Evolutionary conservation across 352 stramenopile genomes (phyloP).

Genomic region (Phytopythium boreale): DNA sequence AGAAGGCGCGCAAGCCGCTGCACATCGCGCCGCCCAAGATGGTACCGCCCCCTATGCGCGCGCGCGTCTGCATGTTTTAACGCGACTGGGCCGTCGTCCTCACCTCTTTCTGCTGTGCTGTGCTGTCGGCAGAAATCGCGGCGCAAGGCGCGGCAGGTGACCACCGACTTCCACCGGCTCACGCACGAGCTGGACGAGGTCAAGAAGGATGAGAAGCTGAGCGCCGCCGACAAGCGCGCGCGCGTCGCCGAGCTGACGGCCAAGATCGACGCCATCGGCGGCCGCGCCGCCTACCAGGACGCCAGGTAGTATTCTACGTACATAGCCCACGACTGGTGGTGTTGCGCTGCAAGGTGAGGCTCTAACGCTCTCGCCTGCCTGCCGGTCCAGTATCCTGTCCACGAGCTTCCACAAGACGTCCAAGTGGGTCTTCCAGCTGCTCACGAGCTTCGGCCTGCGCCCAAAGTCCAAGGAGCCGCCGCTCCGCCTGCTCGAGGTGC

Average conservation of each 20-base stretch:
- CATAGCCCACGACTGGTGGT: too few species aligned
- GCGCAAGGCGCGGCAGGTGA: slow-evolving; percentile 66
- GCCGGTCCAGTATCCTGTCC: slow-evolving; percentile 78
- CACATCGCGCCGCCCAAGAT: slow-evolving; percentile 55
- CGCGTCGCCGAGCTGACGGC: slow-evolving; percentile 58
- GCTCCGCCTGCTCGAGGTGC: slow-evolving; percentile 59
- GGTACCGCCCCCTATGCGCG: neutral
- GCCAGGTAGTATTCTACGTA: slow-evolving; percentile 62
- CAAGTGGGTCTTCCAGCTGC: slow-evolving; percentile 93
- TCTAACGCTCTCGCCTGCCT: neutral
- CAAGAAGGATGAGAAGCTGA: slow-evolving; percentile 25
- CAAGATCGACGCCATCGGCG: slow-evolving; percentile 84
- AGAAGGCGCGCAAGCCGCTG: slow-evolving; percentile 52
- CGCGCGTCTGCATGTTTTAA: neutral
- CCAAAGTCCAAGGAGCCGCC: slow-evolving; percentile 65
- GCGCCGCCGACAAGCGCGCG: slow-evolving; percentile 20
- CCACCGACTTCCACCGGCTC: slow-evolving; percentile 73
- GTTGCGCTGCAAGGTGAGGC: too few species aligned
- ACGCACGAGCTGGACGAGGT: slow-evolving; percentile 67
- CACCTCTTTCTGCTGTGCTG: too few species aligned
- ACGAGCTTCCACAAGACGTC: slow-evolving; percentile 94
- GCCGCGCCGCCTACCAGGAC: slow-evolving; percentile 92
- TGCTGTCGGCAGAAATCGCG: slow-evolving; percentile 52
- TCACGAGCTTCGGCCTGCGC: slow-evolving; percentile 74
- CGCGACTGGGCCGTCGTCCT: too few species aligned